Percentiles rank a stretch among this genome's conserved stretches.
Evolutionary conservation across 495 filamentous ascomycete genomes (phyloP).

Genomic region (Physcia stellaris): DNA sequence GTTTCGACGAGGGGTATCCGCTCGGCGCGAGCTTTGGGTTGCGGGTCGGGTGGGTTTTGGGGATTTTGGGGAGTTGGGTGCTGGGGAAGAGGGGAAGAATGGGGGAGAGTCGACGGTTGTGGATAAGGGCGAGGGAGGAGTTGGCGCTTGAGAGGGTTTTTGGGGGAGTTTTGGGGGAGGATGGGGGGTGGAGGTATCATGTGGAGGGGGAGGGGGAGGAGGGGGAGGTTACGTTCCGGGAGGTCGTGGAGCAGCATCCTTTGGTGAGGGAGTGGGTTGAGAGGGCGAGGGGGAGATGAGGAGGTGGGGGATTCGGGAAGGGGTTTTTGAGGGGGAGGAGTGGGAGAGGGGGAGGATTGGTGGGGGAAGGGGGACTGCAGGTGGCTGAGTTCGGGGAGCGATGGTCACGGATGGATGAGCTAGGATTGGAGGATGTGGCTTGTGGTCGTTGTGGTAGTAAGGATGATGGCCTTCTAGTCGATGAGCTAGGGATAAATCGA

Average conservation of each 20-base stretch:
- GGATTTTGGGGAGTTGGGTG: conserved; percentile 49
- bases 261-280: conserved; percentile 37
- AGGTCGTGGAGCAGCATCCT: conserved; percentile 20
- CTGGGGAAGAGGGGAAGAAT: neutral
- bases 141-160: conserved; percentile 51
- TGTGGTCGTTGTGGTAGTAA: too few species aligned
- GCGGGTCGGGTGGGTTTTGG: conserved; percentile 54
- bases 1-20: conserved; percentile 79
- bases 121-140: conserved; percentile 42
- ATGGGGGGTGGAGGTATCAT: conserved; percentile 50
- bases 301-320: conserved; percentile 20
- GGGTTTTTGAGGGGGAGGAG: conserved; percentile 9
- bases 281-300: conserved; percentile 35
- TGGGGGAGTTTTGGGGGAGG: conserved; percentile 39
- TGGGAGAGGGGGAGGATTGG: conserved; percentile 12
- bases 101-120: conserved; percentile 19
- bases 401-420: too few species aligned
- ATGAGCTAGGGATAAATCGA: too few species aligned
- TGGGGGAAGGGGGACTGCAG: neutral
- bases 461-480: too few species aligned
- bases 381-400: too few species aligned
- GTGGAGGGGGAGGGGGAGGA: conserved; percentile 23
- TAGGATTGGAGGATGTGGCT: neutral
- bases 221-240: conserved; percentile 16
- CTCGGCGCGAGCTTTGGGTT: conserved; percentile 69